These are phyloP conservation scores for Panus rudis DNA, from an alignment of 768 basidiomycete genomes.

Conservation along the genomic window DNA sequence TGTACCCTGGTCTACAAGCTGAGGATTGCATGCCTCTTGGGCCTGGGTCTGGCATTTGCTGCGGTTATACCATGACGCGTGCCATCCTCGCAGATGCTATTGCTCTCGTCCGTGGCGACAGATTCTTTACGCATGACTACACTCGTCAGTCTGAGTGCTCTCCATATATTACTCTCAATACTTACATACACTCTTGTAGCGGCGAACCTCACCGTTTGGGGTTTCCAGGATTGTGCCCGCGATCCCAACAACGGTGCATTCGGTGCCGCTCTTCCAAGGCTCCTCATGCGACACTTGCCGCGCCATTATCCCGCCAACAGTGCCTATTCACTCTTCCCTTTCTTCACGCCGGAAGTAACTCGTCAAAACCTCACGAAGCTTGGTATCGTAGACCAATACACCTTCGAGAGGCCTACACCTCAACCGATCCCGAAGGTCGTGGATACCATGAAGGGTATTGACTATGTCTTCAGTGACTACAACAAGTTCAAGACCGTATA, in stretches of 20 bases:
- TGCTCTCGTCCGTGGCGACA: constrained; percentile 44
- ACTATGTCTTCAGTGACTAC: constrained; percentile 28
- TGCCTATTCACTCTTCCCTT: constrained; percentile 15
- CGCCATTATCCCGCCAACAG: constrained; percentile 28
- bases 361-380: constrained; percentile 30
- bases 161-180: not conserved
- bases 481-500: constrained; percentile 31
- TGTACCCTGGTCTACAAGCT: constrained; percentile 28
- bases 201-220: constrained; percentile 42
- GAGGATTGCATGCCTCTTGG: constrained; percentile 18
- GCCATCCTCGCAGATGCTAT: constrained; percentile 45
- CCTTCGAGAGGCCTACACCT: constrained; percentile 33
- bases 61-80: constrained; percentile 21
- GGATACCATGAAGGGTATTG: constrained; percentile 29
- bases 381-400: constrained; percentile 32
- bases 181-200: constrained; percentile 20
- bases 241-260: constrained; percentile 31
- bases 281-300: constrained; percentile 39
- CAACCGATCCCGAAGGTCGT: constrained; percentile 25
- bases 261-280: constrained; percentile 35
- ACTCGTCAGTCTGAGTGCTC: constrained; percentile 30
- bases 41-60: constrained; percentile 24
- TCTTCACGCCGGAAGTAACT: constrained; percentile 19
- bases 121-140: constrained; percentile 46
- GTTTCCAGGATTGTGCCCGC: constrained; percentile 39